Evolutionary conservation across 2,329 filamentous ascomycete species (phyloP), one percentile per base, ranked within the genome.

Genomic region (Colletotrichum sansevieriae): DNA sequence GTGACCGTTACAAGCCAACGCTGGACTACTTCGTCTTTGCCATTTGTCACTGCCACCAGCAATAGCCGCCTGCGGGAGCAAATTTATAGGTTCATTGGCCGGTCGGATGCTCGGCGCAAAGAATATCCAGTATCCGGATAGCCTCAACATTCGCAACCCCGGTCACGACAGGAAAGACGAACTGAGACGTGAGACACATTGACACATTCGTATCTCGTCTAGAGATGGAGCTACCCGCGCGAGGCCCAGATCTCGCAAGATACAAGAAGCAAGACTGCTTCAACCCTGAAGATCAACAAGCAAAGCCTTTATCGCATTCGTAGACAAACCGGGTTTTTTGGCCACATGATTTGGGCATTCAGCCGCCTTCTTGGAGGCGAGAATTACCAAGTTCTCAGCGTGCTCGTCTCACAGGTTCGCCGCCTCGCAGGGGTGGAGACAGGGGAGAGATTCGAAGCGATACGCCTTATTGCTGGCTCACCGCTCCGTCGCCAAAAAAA

Each of bases 391-490:
- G 65, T 18, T 33, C 37, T 54, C 20, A 39, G 44, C 46, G 35
- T 39, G 46, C 18, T 64, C 62, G 46, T 68, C 58, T 70, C 57
- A 46, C 49, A 41, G 60, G 39, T 52, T 52, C 25, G 25, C 25
- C 33, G 49, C 25, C 37, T 51, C 52, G n/a, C 33, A 10, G 12
- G 20, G 44, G 46, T 46, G 4, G 25, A 46, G 52, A 25, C 25
- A 29, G 29, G 2, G 8, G 7, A 29, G 29, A 29, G 29, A 29
- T 29, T 29, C 8, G 37, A 54, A 37, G 66, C 63, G 70, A 71
- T 70, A 70, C 70, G 70, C 70, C 63, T 25, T 20, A 52, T 70
- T 61, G 62, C 57, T 67, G 37, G 55, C 70, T 71, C 70, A 71
- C 70, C 70, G 70, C 70, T 71, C 66, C 67, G 62, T 70, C 49